Conservation (phyloP, 2,329 filamentous ascomycete species). For the Penicillium verrucosum region DNA sequence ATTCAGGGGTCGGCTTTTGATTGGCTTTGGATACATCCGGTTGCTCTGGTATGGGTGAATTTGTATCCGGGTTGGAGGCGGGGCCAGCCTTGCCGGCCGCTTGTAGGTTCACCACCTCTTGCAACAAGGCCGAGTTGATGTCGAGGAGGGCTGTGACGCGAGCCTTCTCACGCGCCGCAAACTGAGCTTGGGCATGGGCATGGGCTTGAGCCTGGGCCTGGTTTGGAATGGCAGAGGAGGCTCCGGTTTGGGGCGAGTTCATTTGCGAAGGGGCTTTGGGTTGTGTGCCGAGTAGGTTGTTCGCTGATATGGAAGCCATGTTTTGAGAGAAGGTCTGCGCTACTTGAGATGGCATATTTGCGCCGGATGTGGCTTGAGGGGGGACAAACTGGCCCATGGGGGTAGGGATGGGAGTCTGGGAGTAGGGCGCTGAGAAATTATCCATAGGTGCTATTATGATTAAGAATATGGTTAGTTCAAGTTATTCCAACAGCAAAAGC, state of each 20-base stretch:
- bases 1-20: slow-evolving; percentile 42
- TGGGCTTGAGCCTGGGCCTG: slow-evolving; percentile 24
- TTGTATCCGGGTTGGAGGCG: slow-evolving; percentile 33
- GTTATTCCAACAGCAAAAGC: slow-evolving; percentile 7
- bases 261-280: slow-evolving; percentile 22
- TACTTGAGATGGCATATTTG: slow-evolving; percentile 31
- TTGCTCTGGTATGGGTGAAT: slow-evolving; percentile 35
- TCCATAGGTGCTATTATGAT: slow-evolving; percentile 31
- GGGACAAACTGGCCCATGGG: slow-evolving; percentile 29
- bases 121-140: slow-evolving; percentile 48
- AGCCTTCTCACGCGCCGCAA: slow-evolving; percentile 43
- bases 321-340: slow-evolving; percentile 35
- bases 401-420: slow-evolving; percentile 32
- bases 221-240: slow-evolving; percentile 4
- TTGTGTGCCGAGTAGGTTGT: slow-evolving; percentile 33
- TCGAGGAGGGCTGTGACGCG: slow-evolving; percentile 47
- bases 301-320: slow-evolving; percentile 36
- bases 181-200: slow-evolving; percentile 32
- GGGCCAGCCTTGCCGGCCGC: slow-evolving; percentile 44
- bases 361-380: slow-evolving; percentile 29
- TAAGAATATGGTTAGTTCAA: slow-evolving; percentile 16
- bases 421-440: slow-evolving; percentile 36
- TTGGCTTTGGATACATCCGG: slow-evolving; percentile 32
- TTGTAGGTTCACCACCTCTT: slow-evolving; percentile 49
- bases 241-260: slow-evolving; percentile 15